Evolutionary conservation across 192 early-diverging fungal species (phyloP).

Genomic region (Backusella macrospora): DNA sequence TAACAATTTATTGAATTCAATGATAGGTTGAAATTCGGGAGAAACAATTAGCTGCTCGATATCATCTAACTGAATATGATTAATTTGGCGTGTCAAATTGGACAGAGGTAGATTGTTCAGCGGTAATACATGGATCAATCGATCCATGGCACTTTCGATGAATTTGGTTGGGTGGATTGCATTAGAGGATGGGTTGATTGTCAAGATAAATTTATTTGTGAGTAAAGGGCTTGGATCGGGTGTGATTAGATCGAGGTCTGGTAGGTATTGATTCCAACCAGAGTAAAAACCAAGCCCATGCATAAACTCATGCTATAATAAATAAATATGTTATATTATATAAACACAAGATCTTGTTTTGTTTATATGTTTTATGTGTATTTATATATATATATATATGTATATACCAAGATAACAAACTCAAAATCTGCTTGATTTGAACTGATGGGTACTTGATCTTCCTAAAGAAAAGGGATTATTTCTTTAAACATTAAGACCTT

Average conservation of each 20-base stretch:
- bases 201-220: neutral
- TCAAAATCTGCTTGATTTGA: conserved; percentile 42
- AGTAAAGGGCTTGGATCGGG: conserved; percentile 29
- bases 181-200: neutral
- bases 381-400: no score
- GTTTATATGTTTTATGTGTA: neutral
- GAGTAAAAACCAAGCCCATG: conserved; percentile 48
- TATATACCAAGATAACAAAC: conserved; percentile 43
- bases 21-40: neutral
- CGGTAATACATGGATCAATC: conserved; percentile 26
- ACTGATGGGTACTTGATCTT: conserved; percentile 27
- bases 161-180: conserved; percentile 3
- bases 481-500: neutral
- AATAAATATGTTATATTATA: neutral
- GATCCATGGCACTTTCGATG: conserved; percentile 34
- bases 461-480: conserved; percentile 5
- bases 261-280: conserved; percentile 29
- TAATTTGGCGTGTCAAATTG: conserved; percentile 1
- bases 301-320: conserved; percentile 43
- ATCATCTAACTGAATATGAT: neutral
- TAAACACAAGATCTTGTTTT: neutral
- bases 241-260: conserved; percentile 21
- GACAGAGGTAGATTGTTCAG: neutral
- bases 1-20: neutral
- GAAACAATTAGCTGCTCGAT: neutral